Evolutionary conservation across 768 basidiomycete genomes (phyloP).

Genomic region (Mycena pura): DNA sequence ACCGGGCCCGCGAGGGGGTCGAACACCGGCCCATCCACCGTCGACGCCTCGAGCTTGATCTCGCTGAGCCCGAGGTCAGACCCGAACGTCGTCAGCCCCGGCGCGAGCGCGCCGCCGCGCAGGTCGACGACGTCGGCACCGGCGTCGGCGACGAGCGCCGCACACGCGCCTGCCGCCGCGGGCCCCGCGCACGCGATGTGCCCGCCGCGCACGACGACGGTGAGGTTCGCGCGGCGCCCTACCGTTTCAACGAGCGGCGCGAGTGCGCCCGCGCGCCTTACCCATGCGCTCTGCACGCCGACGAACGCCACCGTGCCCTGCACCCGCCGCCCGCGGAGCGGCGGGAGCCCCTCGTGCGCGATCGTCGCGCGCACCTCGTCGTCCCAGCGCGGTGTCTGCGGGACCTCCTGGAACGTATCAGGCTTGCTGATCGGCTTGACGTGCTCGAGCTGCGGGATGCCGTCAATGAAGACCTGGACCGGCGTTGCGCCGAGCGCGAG

Average conservation of each 20-base stretch:
- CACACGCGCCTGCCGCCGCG: not conserved
- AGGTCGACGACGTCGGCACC: constrained; percentile 52
- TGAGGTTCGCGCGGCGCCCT: not conserved
- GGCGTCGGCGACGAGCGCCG: not conserved
- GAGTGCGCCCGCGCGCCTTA: constrained; percentile 24
- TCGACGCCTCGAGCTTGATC: constrained; percentile 68
- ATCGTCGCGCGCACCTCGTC: constrained; percentile 64
- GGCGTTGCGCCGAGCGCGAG: constrained; percentile 82
- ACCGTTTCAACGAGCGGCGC: constrained; percentile 18
- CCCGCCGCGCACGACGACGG: not conserved
- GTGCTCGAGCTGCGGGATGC: constrained; percentile 64
- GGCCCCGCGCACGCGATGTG: not conserved
- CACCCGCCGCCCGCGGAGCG: constrained; percentile 50
- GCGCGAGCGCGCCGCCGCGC: constrained; percentile 64
- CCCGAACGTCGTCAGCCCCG: constrained; percentile 72
- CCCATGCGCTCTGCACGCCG: constrained; percentile 54
- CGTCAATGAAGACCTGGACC: constrained; percentile 82
- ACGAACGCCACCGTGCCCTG: constrained; percentile 55
- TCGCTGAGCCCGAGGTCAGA: constrained; percentile 70
- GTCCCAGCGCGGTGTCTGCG: constrained; percentile 63
- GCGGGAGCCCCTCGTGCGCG: constrained; percentile 72
- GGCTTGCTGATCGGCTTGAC: constrained; percentile 53
- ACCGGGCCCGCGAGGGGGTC: constrained; percentile 50
- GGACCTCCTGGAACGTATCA: constrained; percentile 53
- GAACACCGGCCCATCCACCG: constrained; percentile 67